Evolutionary conservation across 2,329 filamentous ascomycete genomes (phyloP).

Genomic region (Sclerotinia minor): DNA sequence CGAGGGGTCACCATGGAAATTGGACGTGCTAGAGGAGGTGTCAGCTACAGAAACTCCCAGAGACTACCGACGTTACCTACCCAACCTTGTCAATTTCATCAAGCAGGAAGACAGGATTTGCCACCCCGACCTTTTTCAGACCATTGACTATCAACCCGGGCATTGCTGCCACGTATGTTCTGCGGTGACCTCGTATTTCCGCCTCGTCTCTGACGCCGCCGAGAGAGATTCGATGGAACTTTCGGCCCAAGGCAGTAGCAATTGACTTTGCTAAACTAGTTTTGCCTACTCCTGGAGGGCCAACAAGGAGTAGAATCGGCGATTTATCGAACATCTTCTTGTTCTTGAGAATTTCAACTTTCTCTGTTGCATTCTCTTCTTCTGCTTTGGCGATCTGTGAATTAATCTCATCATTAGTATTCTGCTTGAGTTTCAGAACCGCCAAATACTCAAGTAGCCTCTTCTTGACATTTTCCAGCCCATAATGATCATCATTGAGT

Average conservation of each 20-base stretch:
- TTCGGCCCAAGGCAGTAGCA: conserved; percentile 85
- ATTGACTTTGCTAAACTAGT: conserved; percentile 93
- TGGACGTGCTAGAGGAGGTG: conserved; percentile 59
- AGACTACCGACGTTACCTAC: conserved; percentile 32
- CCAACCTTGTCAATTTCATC: conserved; percentile 98
- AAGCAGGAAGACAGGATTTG: conserved; percentile 91
- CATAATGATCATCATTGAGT: conserved; percentile 94
- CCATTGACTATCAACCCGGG: conserved; percentile 92
- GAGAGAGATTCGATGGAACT: conserved; percentile 95
- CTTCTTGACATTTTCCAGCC: conserved; percentile 96
- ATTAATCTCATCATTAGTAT: conserved; percentile 80
- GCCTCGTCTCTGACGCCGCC: conserved; percentile 95
- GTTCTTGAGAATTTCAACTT: conserved; percentile 73
- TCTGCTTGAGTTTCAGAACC: conserved; percentile 92
- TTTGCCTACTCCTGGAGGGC: conserved; percentile 93
- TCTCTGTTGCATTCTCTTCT: conserved; percentile 54
- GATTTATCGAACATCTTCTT: conserved; percentile 93
- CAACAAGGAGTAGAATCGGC: conserved; percentile 88
- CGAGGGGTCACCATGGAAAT: conserved; percentile 91
- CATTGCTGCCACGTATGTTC: conserved; percentile 99
- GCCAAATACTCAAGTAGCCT: conserved; percentile 91
- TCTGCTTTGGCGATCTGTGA: conserved; percentile 70
- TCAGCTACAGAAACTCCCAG: conserved; percentile 8
- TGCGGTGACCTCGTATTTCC: conserved; percentile 89
- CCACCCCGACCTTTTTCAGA: conserved; percentile 89